A percentile compares a stretch with the other conserved stretches of the same genome.
Conservation (phyloP, 345 rosid species). For the Pelargonium nanum region DNA sequence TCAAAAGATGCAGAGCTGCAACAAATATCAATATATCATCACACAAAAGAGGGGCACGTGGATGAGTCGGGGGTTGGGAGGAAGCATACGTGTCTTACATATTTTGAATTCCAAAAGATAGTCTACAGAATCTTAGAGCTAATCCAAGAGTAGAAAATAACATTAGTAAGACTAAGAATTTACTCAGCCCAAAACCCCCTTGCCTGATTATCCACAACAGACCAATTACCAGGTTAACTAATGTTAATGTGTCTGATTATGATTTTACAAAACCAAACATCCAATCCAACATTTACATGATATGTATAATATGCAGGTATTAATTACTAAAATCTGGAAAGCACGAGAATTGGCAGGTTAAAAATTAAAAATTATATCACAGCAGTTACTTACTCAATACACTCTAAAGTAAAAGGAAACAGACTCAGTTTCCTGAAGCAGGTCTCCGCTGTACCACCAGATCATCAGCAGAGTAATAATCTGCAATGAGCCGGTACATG, state of each 20-base stretch:
- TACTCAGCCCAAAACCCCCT: background rate
- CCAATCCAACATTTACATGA: background rate
- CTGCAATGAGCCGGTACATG: conserved; percentile 92
- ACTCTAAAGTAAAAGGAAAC: background rate
- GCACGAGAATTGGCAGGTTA: background rate
- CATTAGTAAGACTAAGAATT: no score
- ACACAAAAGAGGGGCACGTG: background rate
- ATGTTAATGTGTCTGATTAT: background rate
- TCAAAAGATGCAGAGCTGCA: no score
- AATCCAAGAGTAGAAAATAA: background rate
- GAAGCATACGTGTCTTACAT: no score
- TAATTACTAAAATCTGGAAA: no score
- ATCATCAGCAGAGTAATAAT: conserved; percentile 95
- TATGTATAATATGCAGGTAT: background rate
- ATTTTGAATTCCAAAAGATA: no score
- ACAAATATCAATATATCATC: no score
- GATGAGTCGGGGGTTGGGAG: background rate
- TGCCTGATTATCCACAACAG: background rate
- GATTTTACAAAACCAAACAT: background rate
- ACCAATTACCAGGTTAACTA: background rate
- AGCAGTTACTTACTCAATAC: conserved; percentile 10
- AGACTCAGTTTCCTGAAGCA: conserved; percentile 22
- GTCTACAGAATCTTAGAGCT: background rate
- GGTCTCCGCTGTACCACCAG: conserved; percentile 57
- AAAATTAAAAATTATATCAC: background rate